phyloP scores from a whole-genome alignment of 2,329 filamentous ascomycete genomes.

The Pezicula rhizophila region DNA sequence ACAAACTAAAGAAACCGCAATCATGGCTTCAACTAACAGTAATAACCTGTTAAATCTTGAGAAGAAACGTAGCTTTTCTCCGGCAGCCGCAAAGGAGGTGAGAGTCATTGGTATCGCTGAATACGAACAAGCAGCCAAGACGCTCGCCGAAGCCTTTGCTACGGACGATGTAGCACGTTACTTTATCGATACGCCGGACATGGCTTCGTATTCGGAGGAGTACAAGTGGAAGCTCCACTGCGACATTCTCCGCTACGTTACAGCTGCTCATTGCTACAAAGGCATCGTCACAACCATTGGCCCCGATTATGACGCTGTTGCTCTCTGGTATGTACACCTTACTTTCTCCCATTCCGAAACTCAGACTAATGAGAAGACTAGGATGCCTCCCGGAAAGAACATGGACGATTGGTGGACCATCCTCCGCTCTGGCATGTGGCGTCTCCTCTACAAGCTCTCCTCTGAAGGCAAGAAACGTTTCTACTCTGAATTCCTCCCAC shows the following conservation, averaged over 20 bases:
- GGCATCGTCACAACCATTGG: conserved; percentile 71
- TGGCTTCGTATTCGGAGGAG: conserved; percentile 54
- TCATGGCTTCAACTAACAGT: conserved; percentile 33
- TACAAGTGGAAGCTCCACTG: conserved; percentile 72
- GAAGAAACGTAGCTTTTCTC: conserved; percentile 25
- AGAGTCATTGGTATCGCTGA: conserved; percentile 60
- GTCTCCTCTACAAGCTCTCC: conserved; percentile 68
- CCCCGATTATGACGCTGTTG: conserved; percentile 69
- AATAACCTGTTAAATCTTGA: conserved; percentile 20
- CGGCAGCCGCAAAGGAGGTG: conserved; percentile 43
- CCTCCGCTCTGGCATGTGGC: conserved; percentile 71
- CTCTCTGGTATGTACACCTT: conserved; percentile 58
- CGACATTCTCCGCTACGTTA: conserved; percentile 71
- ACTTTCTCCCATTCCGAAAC: not conserved
- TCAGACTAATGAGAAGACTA: conserved; percentile 26
- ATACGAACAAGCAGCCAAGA: conserved; percentile 63
- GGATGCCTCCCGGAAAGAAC: conserved; percentile 70
- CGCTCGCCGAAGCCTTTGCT: conserved; percentile 72
- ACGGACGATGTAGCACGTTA: conserved; percentile 70
- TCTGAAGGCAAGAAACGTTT: conserved; percentile 67
- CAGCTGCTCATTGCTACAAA: conserved; percentile 67
- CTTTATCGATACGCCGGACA: conserved; percentile 66
- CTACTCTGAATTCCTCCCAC: conserved; percentile 70
- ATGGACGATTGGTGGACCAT: conserved; percentile 69
- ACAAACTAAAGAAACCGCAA: conserved; percentile 13